A percentile compares a stretch with the other conserved stretches of the same genome.
phyloP scores from a whole-genome alignment of 495 filamentous ascomycete genomes.

The Lasiosphaeriaceae sp. region DNA sequence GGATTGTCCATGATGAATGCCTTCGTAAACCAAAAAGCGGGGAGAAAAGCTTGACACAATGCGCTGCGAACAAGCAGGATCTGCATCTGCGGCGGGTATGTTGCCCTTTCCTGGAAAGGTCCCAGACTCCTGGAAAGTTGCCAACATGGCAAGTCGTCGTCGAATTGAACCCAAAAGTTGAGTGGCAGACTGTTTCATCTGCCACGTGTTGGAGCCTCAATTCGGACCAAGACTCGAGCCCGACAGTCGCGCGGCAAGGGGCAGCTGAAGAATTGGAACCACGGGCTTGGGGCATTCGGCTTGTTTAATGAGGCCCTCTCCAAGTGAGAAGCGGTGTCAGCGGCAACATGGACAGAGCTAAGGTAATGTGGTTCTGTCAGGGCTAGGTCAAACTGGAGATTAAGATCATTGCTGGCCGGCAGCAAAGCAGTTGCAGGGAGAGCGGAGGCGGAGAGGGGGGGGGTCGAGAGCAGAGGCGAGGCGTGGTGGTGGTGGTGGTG shows the following conservation, averaged over 20 bases:
- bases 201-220: background rate
- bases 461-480: background rate
- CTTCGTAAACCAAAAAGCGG: too few relatives aligned
- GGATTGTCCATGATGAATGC: too few relatives aligned
- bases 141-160: background rate
- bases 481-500: conserved; percentile 1
- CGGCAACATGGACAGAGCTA: background rate
- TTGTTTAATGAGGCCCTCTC: background rate
- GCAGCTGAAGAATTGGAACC: background rate
- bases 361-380: background rate
- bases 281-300: background rate
- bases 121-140: too few relatives aligned
- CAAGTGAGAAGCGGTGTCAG: background rate
- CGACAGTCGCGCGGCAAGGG: background rate
- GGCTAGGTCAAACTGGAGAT: background rate
- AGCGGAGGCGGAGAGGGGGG: background rate
- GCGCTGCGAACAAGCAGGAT: too few relatives aligned
- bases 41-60: too few relatives aligned
- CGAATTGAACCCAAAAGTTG: background rate
- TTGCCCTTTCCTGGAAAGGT: too few relatives aligned
- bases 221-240: background rate
- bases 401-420: background rate
- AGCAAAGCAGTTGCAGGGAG: background rate
- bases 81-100: too few relatives aligned
- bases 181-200: background rate